A percentile compares a stretch with the other conserved stretches of the same genome.
Conservation (phyloP, 75 land plant genomes). For the Isoetes taiwanensis region DNA sequence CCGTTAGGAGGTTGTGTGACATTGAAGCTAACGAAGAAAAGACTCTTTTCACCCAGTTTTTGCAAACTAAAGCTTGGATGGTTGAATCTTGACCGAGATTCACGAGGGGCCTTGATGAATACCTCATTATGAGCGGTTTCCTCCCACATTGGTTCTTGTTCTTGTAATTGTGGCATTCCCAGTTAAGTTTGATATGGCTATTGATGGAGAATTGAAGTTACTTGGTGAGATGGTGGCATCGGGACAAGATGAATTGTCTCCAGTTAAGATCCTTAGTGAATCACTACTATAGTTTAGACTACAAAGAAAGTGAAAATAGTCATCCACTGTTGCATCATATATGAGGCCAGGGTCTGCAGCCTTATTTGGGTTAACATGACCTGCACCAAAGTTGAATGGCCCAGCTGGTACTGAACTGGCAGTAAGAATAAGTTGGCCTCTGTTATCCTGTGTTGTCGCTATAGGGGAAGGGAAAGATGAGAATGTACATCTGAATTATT, state of each 20-base stretch:
- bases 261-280: not conserved
- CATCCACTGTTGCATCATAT: not conserved
- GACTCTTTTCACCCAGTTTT: not conserved
- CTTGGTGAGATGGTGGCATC: not conserved
- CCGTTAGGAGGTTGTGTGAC: not conserved
- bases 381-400: conserved; percentile 1
- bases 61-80: not conserved
- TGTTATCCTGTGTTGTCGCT: not conserved
- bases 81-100: not conserved
- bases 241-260: not conserved
- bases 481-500: too few relatives aligned
- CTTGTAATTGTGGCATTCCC: not conserved
- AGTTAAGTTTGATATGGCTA: not conserved
- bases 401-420: not conserved
- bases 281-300: not conserved
- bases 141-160: not conserved
- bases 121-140: not conserved
- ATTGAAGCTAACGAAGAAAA: not conserved
- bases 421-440: not conserved
- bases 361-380: not conserved
- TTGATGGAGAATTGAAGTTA: conserved; percentile 5
- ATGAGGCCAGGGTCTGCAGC: conserved; percentile 2
- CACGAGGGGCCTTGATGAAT: not conserved
- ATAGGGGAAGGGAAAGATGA: too few relatives aligned
- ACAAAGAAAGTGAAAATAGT: not conserved